A percentile compares a stretch with the other conserved stretches of the same genome.
Evolutionary conservation across 805 yeast species (phyloP).

Genomic region (Candida qinlingensis): DNA sequence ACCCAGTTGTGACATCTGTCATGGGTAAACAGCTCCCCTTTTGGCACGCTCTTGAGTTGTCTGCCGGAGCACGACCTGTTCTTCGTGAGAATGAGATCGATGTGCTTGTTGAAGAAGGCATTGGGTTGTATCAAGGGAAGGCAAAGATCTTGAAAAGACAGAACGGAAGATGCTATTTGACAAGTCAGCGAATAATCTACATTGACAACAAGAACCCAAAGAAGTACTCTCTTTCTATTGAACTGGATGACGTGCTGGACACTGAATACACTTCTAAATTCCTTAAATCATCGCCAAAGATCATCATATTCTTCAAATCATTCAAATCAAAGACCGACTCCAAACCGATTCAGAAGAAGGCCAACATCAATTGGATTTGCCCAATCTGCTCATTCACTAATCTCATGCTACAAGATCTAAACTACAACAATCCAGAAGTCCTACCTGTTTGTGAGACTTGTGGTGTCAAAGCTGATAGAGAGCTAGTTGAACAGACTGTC

Average conservation of each 20-base stretch:
- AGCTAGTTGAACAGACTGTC: conserved; percentile 30
- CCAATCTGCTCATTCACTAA: conserved; percentile 83
- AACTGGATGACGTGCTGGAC: conserved; percentile 35
- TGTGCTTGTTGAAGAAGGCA: conserved; percentile 43
- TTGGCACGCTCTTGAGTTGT: conserved; percentile 34
- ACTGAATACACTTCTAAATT: conserved; percentile 49
- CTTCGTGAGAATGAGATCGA: conserved; percentile 44
- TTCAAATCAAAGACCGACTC: not conserved
- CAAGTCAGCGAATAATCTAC: conserved; percentile 68
- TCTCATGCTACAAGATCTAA: conserved; percentile 29
- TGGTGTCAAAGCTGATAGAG: conserved; percentile 47
- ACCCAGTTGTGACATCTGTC: not conserved
- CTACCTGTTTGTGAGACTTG: conserved; percentile 53
- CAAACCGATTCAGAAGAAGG: not conserved
- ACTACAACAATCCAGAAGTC: conserved; percentile 20
- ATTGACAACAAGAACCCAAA: conserved; percentile 47
- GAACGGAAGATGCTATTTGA: conserved; percentile 72
- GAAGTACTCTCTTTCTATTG: conserved; percentile 41
- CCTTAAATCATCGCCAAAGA: conserved; percentile 72
- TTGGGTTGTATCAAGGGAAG: conserved; percentile 79
- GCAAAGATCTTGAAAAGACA: conserved; percentile 59
- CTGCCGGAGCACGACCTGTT: conserved; percentile 34
- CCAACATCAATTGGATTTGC: conserved; percentile 58
- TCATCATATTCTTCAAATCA: conserved; percentile 40
- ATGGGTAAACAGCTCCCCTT: conserved; percentile 11